Base-by-base conservation (phyloP, 768 basidiomycete species). In the Amanita rubescens region DNA sequence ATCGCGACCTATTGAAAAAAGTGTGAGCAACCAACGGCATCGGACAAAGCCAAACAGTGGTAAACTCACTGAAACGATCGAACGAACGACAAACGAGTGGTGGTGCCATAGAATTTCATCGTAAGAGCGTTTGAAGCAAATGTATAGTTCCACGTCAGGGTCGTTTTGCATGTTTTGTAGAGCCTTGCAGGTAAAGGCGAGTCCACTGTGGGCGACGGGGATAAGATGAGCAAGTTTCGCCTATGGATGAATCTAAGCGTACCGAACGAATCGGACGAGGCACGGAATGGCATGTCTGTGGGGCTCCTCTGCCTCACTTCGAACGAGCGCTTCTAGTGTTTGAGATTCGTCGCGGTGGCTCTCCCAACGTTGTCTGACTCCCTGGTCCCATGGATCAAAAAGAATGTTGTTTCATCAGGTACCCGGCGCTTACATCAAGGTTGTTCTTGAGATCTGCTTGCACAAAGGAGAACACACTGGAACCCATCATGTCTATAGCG, bases 121-220 rank as follows among this genome's bases (percentile, higher is more conserved):
- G 63, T 87, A 90, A 3, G 87, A 76, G 38, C 78, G 72, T 65
- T 76, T 79, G 72, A 90, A 89, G 65, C 87, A 87, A 54, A 76
- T 71, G 59, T 82, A 77, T 42, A 87, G 69, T 57, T 85, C 82
- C 1, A 74, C 62, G 22, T 60, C 61, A 15, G 65, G 67, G 59
- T 87, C 80, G 5, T 65, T 65, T 58, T 84, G 85, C 73, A 82
- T 79, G 60, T 81, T 74, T 64, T 82, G 78, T 35, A 90, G 72
- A 12, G 86, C 86, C 57, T 74, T 74, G 64, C 81, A 85, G 2
- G 83, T 81, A 60, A 89, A 84, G 43, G 77, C 70, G 45, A 88
- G 75, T 14, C 87, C 87, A 35, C 87, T 88, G 56, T n/a, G n/a
- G n/a, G n/a, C n/a, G n/a, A n/a, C n/a, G n/a, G n/a, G n/a, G n/a